Evolutionary conservation across 139 green algal genomes (phyloP).

Genomic region (Ettlia oleoabundans): DNA sequence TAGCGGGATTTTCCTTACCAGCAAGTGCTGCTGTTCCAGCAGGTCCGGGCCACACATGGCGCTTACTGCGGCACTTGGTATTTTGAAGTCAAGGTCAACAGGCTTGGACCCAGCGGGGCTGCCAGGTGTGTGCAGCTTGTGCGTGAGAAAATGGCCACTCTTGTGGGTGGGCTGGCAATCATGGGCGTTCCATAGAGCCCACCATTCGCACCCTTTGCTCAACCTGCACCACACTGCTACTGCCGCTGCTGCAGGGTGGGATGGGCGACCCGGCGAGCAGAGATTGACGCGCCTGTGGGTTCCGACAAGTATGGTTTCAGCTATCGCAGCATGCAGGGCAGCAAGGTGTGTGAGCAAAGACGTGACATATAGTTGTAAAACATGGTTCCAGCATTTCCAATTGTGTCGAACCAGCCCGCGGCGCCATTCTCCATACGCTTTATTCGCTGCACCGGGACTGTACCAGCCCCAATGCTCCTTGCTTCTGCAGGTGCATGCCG

Average conservation of each 20-base stretch:
- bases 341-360: slow-evolving; percentile 60
- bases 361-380: too few relatives aligned
- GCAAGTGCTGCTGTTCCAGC: not conserved
- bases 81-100: slow-evolving; percentile 74
- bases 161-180: too few relatives aligned
- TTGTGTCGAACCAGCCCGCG: too few relatives aligned
- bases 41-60: slow-evolving; percentile 75
- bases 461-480: not conserved
- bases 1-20: too few relatives aligned
- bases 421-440: too few relatives aligned
- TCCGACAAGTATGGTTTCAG: slow-evolving; percentile 68
- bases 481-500: slow-evolving; percentile 59
- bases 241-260: slow-evolving; percentile 7
- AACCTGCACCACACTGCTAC: not conserved
- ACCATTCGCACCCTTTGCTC: too few relatives aligned
- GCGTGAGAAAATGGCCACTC: not conserved
- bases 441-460: not conserved
- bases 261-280: slow-evolving; percentile 75
- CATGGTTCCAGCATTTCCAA: too few relatives aligned
- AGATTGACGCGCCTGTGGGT: slow-evolving; percentile 85
- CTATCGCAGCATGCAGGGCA: slow-evolving; percentile 80
- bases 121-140: slow-evolving; percentile 14
- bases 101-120: slow-evolving; percentile 72
- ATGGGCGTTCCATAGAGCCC: too few relatives aligned
- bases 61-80: slow-evolving; percentile 72